Evolutionary conservation across 257 asterid species (phyloP).

Genomic region (Nicotiana tabacum): DNA sequence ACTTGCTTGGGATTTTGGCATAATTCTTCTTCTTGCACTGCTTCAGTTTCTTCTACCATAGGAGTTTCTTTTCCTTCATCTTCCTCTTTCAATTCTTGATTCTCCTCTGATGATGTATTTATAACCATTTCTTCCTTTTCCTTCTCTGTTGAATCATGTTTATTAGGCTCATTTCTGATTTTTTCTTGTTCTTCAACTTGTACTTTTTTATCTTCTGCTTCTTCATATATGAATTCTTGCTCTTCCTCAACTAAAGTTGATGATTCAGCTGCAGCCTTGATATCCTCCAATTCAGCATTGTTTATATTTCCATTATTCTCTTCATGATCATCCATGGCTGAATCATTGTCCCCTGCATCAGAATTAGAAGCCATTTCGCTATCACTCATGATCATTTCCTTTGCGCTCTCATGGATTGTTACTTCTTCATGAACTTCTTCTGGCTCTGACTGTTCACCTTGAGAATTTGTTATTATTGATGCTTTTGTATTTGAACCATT

Average conservation of each 20-base stretch:
- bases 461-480: not conserved
- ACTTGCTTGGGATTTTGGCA: not conserved
- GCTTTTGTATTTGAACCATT: conserved; percentile 19
- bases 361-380: conserved; percentile 15
- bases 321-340: conserved; percentile 4
- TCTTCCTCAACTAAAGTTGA: conserved; percentile 2
- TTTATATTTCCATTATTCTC: conserved; percentile 15
- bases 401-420: conserved; percentile 6
- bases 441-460: conserved; percentile 28
- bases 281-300: conserved; percentile 16
- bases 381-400: conserved; percentile 3
- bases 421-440: conserved; percentile 34
- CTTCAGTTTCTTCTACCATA: not conserved
- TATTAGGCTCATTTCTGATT: not conserved
- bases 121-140: conserved; percentile 2
- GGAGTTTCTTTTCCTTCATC: conserved; percentile 8
- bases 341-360: conserved; percentile 12
- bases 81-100: conserved; percentile 4
- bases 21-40: not conserved
- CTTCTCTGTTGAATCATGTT: not conserved
- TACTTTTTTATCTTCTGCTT: conserved; percentile 15
- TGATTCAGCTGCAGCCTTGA: conserved; percentile 11
- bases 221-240: conserved; percentile 21
- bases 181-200: conserved; percentile 16
- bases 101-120: conserved; percentile 8